Evolutionary conservation across 169 alveolate species (phyloP).

Genomic region (Eimeria zaria): DNA sequence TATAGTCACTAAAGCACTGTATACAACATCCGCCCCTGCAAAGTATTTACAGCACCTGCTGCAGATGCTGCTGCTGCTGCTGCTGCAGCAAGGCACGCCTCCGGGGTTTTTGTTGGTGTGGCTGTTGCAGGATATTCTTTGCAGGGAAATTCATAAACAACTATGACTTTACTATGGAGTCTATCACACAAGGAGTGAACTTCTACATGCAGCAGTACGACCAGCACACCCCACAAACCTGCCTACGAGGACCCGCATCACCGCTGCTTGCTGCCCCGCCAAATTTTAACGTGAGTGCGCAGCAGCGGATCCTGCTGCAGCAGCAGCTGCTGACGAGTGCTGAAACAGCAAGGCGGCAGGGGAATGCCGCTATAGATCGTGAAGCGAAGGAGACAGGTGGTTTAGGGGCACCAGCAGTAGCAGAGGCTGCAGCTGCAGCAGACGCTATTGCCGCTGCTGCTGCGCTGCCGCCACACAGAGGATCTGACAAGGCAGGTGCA

Average conservation of each 20-base stretch:
- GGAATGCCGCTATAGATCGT: background rate
- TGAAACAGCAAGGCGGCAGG: constrained; percentile 35
- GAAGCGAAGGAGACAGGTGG: background rate
- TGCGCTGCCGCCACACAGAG: background rate
- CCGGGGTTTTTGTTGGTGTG: background rate
- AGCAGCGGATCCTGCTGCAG: constrained; percentile 78
- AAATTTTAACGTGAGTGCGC: constrained; percentile 45
- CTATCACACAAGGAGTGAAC: constrained; percentile 91
- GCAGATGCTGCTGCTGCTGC: background rate
- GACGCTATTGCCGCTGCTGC: constrained; percentile 21
- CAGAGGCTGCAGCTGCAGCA: constrained; percentile 4
- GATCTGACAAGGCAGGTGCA: background rate
- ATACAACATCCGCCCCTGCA: background rate
- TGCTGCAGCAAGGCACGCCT: background rate
- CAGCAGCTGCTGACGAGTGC: constrained; percentile 58
- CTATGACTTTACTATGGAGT: constrained; percentile 91
- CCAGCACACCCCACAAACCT: constrained; percentile 67
- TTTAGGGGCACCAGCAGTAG: background rate
- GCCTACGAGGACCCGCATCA: constrained; percentile 57
- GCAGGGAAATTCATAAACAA: constrained; percentile 95
- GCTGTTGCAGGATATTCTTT: constrained; percentile 90
- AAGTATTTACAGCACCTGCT: no score
- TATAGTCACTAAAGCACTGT: background rate
- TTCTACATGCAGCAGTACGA: constrained; percentile 85
- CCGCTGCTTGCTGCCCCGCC: constrained; percentile 77